These are phyloP conservation scores for Calonectria ilicicola DNA, from an alignment of 2,329 filamentous ascomycete species.

Conservation along the genomic window DNA sequence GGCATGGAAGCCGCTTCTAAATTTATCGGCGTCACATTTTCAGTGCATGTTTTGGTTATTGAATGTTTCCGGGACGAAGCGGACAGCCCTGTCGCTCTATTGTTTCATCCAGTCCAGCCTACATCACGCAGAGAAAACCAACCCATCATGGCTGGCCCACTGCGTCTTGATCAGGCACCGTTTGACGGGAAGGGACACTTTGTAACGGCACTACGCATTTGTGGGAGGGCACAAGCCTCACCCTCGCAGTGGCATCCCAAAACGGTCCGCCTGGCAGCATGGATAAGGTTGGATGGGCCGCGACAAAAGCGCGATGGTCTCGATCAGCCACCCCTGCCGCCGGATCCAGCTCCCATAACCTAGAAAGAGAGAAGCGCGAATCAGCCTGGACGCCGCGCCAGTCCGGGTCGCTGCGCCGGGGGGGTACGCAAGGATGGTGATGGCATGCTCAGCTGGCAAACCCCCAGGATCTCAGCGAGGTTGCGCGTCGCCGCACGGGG, in stretches of 20 bases:
- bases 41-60: conserved; percentile 19
- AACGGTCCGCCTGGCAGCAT: conserved; percentile 11
- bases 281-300: conserved; percentile 18
- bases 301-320: conserved; percentile 8
- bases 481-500: conserved; percentile 24
- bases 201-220: neutral
- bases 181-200: neutral
- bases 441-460: conserved; percentile 14
- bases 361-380: conserved; percentile 24
- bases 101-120: conserved; percentile 16
- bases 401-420: conserved; percentile 31
- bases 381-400: conserved; percentile 31
- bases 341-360: neutral
- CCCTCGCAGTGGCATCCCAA: conserved; percentile 14
- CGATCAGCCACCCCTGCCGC: conserved; percentile 8
- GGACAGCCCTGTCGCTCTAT: conserved; percentile 6
- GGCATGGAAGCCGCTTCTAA: conserved; percentile 20
- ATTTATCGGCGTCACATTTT: conserved; percentile 24
- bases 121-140: conserved; percentile 4
- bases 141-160: neutral
- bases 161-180: conserved; percentile 12
- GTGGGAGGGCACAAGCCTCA: neutral
- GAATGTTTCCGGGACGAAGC: conserved; percentile 7
- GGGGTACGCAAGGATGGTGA: conserved; percentile 27
- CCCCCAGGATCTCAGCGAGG: conserved; percentile 14